phyloP scores from a whole-genome alignment of 2,329 filamentous ascomycete genomes.

The Colletotrichum horii region DNA sequence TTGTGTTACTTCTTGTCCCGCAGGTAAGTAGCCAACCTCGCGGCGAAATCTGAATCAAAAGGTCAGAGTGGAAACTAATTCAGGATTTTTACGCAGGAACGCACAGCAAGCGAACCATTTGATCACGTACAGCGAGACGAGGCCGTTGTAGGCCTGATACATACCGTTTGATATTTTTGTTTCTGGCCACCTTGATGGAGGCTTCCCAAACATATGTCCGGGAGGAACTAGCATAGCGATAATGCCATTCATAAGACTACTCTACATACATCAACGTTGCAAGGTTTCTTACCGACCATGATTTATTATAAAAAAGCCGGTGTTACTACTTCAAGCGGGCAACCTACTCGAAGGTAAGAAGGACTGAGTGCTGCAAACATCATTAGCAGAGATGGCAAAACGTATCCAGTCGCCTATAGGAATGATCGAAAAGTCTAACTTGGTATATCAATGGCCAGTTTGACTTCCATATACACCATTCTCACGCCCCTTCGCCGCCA shows the following conservation, averaged over 20 bases:
- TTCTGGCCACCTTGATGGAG: neutral
- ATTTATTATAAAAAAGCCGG: neutral
- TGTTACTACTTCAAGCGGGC: neutral
- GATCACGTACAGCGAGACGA: neutral
- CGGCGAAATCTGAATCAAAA: accelerated
- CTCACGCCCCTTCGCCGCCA: neutral
- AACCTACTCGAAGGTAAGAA: accelerated
- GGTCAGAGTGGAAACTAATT: neutral
- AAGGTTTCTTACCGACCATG: accelerated
- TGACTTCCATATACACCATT: neutral
- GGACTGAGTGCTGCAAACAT: neutral
- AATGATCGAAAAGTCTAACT: accelerated
- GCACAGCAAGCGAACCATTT: neutral
- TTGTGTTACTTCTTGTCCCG: neutral
- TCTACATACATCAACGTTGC: accelerated
- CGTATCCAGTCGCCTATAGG: neutral
- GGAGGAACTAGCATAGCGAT: neutral
- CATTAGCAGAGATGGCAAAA: neutral
- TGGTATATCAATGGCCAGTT: neutral
- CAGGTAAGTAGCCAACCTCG: neutral
- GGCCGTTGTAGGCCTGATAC: neutral
- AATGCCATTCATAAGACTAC: neutral
- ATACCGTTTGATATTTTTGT: neutral
- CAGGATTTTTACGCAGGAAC: neutral
- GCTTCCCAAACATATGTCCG: neutral